Conservation (phyloP, 2,329 filamentous ascomycete species). For the Colletotrichum kahawae region DNA sequence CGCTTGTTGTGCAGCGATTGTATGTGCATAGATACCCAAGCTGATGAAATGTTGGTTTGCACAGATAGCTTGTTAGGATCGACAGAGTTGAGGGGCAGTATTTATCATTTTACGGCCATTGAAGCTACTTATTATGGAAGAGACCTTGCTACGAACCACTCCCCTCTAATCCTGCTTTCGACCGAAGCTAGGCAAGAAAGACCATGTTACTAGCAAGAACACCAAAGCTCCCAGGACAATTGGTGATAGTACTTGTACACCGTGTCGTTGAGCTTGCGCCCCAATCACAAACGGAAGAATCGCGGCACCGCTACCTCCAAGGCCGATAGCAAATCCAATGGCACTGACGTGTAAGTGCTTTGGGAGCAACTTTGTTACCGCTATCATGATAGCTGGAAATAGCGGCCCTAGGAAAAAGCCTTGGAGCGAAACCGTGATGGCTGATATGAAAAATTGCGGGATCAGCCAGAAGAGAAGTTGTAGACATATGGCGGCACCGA, state of each 20-base stretch:
- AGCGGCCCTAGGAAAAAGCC: constrained; percentile 82
- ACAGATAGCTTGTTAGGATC: background rate
- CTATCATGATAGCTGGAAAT: constrained; percentile 76
- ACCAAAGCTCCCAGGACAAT: constrained; percentile 55
- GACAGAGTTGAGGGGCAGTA: background rate
- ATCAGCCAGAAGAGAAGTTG: constrained; percentile 83
- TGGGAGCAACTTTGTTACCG: constrained; percentile 71
- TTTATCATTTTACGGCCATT: background rate
- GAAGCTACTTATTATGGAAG: background rate
- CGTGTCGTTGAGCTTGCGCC: constrained; percentile 62
- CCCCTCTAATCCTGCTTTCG: constrained; percentile 37
- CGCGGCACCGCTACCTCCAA: constrained; percentile 75
- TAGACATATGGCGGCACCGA: constrained; percentile 65
- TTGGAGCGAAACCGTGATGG: constrained; percentile 71
- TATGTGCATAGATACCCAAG: background rate
- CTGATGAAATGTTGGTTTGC: background rate
- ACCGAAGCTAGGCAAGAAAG: constrained; percentile 43
- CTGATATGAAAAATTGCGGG: constrained; percentile 75
- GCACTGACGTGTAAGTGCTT: constrained; percentile 75
- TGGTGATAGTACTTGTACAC: constrained; percentile 61
- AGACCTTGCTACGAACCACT: background rate
- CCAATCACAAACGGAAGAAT: constrained; percentile 69
- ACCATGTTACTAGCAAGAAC: constrained; percentile 49
- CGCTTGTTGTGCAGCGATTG: background rate
- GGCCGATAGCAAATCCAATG: constrained; percentile 78